Conservation (phyloP, 495 filamentous ascomycete species). For the Penicillium chermesinum region DNA sequence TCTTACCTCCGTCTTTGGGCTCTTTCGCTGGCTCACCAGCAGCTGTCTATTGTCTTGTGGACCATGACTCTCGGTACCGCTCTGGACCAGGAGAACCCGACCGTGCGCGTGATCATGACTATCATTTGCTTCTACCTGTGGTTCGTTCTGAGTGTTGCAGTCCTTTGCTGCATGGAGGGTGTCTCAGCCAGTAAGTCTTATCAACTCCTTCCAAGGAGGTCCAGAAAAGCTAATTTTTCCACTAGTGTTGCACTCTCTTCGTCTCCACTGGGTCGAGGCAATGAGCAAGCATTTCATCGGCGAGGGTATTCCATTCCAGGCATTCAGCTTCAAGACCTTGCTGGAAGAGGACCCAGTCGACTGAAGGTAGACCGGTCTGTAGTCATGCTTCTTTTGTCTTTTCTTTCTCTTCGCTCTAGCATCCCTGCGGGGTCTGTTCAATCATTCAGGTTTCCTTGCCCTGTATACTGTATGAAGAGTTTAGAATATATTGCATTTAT, state of each 20-base stretch:
- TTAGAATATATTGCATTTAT: slow-evolving; percentile 15
- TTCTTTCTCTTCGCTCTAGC: slow-evolving; percentile 3
- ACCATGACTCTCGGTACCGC: slow-evolving; percentile 82
- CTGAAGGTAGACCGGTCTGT: slow-evolving; percentile 20
- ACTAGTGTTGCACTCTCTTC: slow-evolving; percentile 76
- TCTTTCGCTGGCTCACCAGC: slow-evolving; percentile 93
- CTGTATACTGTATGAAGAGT: slow-evolving; percentile 15
- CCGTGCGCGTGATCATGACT: slow-evolving; percentile 68
- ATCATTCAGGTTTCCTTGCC: slow-evolving; percentile 15
- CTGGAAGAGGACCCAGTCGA: slow-evolving; percentile 77
- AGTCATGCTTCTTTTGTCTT: slow-evolving; percentile 11
- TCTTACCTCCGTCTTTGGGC: slow-evolving; percentile 99
- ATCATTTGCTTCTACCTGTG: slow-evolving; percentile 78
- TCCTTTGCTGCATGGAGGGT: slow-evolving; percentile 78
- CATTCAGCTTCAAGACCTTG: slow-evolving; percentile 84
- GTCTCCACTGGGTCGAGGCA: slow-evolving; percentile 99
- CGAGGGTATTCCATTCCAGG: slow-evolving; percentile 83
- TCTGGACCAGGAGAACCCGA: slow-evolving; percentile 56
- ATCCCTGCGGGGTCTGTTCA: slow-evolving; percentile 14
- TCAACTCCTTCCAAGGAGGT: neutral
- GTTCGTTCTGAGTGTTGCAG: slow-evolving; percentile 77
- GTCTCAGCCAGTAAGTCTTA: slow-evolving; percentile 60
- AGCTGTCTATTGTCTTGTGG: slow-evolving; percentile 95
- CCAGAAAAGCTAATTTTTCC: slow-evolving; percentile 1
- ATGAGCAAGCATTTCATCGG: slow-evolving; percentile 99